Evolutionary conservation across 2,329 filamentous ascomycete genomes (phyloP), one percentile per base, ranked within the genome.

Genomic region (Thermochaetoides dissita): DNA sequence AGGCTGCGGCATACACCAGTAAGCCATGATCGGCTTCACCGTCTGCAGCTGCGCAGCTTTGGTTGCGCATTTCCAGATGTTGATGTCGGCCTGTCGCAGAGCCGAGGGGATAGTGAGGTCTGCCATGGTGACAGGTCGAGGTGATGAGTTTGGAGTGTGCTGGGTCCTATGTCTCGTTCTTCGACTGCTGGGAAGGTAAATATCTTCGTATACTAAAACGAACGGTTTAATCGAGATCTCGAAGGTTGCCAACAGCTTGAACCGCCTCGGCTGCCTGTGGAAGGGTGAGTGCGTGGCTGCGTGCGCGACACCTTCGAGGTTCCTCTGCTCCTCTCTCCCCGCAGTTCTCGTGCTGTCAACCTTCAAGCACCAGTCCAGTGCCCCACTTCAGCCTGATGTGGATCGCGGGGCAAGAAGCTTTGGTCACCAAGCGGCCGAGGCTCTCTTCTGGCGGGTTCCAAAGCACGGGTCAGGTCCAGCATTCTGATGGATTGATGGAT

Each of bases 1-100:
- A 4, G 30, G 8, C 10, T 28, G 37, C 8, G 17, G 72, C 81
- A 57, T 72, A 94, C 89, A 91, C 87, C 89, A 96, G 62, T 96
- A 98, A 49, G 88, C 74, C 52, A 96, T 74, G 46, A 91, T 84
- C 7, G 91, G 91, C 62, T 89, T 91, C 56, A 79, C 76, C 45
- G 73, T 73, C 59, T 89, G 83, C 38, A 98, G 74, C 66, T 98
- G 89, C 32, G 76, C 74, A 31, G 86, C 89, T 55, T 89, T 79
- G 42, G 80, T 73, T 48, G 88, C 79, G 61, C 93, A 95, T 46
- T 86, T 84, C 51, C 52, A 61, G 40, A 62, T 55, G 49, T 77
- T 79, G 56, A 94, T 77, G 59, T 94, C 87, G 46, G 84, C 79
- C 43, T 79, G 68, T 65, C 83, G 87, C 55, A 98, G 71, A 56